These are phyloP conservation scores for Kalmusia sp. DNA, from an alignment of 2,329 filamentous ascomycete species.

Conservation along the genomic window DNA sequence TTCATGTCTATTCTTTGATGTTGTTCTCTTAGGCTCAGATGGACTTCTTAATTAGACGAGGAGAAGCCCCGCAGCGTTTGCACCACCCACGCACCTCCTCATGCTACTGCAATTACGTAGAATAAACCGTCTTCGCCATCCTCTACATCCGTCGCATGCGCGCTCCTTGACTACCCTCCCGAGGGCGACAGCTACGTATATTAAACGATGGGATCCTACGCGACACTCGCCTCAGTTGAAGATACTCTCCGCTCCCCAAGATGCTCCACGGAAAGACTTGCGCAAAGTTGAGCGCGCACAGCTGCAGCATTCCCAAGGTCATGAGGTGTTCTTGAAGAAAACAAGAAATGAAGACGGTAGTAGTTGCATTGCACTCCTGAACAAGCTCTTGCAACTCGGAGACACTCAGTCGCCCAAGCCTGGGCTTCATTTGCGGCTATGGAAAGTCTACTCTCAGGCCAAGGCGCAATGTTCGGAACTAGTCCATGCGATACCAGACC, in stretches of 20 bases:
- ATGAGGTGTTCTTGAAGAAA: neutral
- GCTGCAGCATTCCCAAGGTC: slow-evolving; percentile 12
- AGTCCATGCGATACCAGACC: slow-evolving; percentile 24
- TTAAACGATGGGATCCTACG: slow-evolving; percentile 37
- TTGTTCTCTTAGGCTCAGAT: slow-evolving; percentile 3
- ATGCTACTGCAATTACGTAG: slow-evolving; percentile 16
- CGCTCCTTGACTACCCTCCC: slow-evolving; percentile 36
- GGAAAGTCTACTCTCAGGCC: slow-evolving; percentile 38
- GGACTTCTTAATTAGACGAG: slow-evolving; percentile 4
- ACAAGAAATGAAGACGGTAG: neutral
- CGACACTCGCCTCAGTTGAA: slow-evolving; percentile 9
- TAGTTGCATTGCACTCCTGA: neutral
- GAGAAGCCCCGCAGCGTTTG: neutral
- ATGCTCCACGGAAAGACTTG: slow-evolving; percentile 2
- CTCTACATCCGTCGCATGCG: slow-evolving; percentile 13
- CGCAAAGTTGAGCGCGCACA: slow-evolving; percentile 16
- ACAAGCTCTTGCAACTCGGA: neutral
- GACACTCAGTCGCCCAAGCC: slow-evolving; percentile 5
- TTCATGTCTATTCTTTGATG: neutral
- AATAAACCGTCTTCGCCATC: slow-evolving; percentile 28
- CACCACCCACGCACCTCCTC: neutral
- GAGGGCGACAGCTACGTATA: slow-evolving; percentile 25
- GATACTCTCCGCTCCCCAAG: neutral
- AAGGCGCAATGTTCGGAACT: slow-evolving; percentile 26
- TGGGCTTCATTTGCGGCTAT: slow-evolving; percentile 24